phyloP scores from a whole-genome alignment of 2,329 filamentous ascomycete genomes.

The Aspergillus carbonarius region DNA sequence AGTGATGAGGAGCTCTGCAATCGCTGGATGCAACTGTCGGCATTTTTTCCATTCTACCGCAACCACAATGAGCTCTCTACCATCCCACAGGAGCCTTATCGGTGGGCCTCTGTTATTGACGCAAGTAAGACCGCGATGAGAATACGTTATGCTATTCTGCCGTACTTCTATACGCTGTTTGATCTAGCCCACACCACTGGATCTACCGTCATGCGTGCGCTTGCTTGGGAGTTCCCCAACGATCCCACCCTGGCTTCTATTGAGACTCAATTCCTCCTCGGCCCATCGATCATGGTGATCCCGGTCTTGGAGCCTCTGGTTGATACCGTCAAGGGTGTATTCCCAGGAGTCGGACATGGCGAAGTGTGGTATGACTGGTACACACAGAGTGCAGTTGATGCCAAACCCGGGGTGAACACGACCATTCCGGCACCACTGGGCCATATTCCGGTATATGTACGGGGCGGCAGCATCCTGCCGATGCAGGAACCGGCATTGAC shows the following conservation, averaged over 20 bases:
- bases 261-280: conserved; percentile 71
- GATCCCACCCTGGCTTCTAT: conserved; percentile 66
- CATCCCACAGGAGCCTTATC: conserved; percentile 68
- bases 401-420: conserved; percentile 55
- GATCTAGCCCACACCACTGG: conserved; percentile 65
- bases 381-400: conserved; percentile 58
- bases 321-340: conserved; percentile 64
- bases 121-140: conserved; percentile 66
- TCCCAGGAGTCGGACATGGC: conserved; percentile 62
- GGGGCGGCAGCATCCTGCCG: conserved; percentile 67
- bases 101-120: conserved; percentile 65
- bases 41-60: conserved; percentile 76
- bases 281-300: conserved; percentile 63
- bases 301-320: conserved; percentile 64
- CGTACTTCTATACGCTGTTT: conserved; percentile 75
- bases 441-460: conserved; percentile 70
- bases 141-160: conserved; percentile 69
- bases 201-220: conserved; percentile 68
- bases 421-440: conserved; percentile 62
- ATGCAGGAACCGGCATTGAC: conserved; percentile 68
- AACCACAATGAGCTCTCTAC: conserved; percentile 69
- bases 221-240: conserved; percentile 72
- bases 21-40: conserved; percentile 70
- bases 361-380: conserved; percentile 80
- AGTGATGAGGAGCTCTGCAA: conserved; percentile 68